Evolutionary conservation across 192 early-diverging fungal species (phyloP), one percentile per base, ranked within the genome.

Genomic region (Kickxella alabastrina): DNA sequence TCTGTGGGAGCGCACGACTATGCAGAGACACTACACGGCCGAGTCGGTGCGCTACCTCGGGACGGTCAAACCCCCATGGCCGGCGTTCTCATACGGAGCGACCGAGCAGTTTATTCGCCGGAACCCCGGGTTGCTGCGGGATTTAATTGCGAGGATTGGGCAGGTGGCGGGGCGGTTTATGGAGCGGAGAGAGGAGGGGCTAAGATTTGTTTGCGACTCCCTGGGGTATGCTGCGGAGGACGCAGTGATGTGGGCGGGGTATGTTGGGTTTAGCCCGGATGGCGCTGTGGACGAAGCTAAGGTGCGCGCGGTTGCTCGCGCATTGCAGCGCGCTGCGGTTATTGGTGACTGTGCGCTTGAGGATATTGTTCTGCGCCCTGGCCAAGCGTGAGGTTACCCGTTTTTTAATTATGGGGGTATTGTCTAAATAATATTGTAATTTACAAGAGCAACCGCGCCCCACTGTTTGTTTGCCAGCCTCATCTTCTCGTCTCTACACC

Each of bases 1-100:
- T 47, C 69, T 95, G 54, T 95, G 92, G 92, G 92, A 95, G 53
- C 78, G 82, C 0, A 86, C 92, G 26, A 95, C 91, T n/a, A 95
- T 91, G 57, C 90, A 95, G 62, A 82, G 86, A 4, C 82, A 90
- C 56, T 88, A 92, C 44, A 83, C 82, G 19, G 68, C 71, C 10
- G 75, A 81, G 12, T 79, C 83, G 54, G 79, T 94, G 35, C 75
- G 80, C 25, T 82, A 81, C 39, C 79, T 91, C 36, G 86, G 85
- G 31, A 79, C 82, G 6, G 88, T 94, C 39, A 81, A 83, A 3
- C 90, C 92, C n/a, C 88, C 87, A 8, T 94, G 92, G 90, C 88
- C 92, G 21, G 88, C 90, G 6, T 94, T 94, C 63, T 78, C 85
- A 62, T 80, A 91, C 53, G 92, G 55, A 2, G 73, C 89, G 10